A percentile compares a stretch with the other conserved stretches of the same genome.
These are phyloP conservation scores for Auricularia auricula-judae DNA, from an alignment of 768 basidiomycete genomes.

Conservation along the genomic window DNA sequence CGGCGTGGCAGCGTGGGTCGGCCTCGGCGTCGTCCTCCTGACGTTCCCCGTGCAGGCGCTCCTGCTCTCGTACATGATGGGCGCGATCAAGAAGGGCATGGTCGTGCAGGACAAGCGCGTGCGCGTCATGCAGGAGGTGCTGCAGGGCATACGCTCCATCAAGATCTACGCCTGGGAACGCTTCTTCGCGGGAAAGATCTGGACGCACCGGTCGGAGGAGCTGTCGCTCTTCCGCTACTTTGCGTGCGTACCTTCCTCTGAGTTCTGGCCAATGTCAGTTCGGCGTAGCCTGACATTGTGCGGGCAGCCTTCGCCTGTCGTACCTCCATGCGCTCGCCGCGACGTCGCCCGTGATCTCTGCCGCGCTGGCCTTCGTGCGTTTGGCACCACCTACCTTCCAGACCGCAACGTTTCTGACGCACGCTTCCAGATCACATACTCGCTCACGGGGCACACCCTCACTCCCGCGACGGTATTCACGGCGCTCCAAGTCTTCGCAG, in stretches of 20 bases:
- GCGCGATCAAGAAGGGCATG: conserved; percentile 42
- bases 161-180: conserved; percentile 54
- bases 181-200: conserved; percentile 34
- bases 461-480: conserved; percentile 45
- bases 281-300: not conserved
- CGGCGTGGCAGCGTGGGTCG: not conserved
- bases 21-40: conserved; percentile 29
- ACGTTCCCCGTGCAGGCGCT: conserved; percentile 49
- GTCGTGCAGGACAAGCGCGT: conserved; percentile 58
- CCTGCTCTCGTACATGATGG: conserved; percentile 41
- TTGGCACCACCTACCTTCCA: too few relatives aligned
- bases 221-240: conserved; percentile 11
- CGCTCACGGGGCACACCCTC: conserved; percentile 42
- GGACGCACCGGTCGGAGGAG: conserved; percentile 22
- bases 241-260: conserved; percentile 15
- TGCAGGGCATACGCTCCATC: conserved; percentile 56
- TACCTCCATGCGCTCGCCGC: conserved; percentile 33
- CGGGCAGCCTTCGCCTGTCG: conserved; percentile 17
- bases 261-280: not conserved
- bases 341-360: conserved; percentile 40
- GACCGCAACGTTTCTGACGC: not conserved
- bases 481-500: conserved; percentile 51
- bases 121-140: conserved; percentile 48
- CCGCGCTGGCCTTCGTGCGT: conserved; percentile 38
- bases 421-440: conserved; percentile 44